These are phyloP conservation scores for Bruguiera sexangula DNA, from an alignment of 345 rosid species.

Conservation along the genomic window DNA sequence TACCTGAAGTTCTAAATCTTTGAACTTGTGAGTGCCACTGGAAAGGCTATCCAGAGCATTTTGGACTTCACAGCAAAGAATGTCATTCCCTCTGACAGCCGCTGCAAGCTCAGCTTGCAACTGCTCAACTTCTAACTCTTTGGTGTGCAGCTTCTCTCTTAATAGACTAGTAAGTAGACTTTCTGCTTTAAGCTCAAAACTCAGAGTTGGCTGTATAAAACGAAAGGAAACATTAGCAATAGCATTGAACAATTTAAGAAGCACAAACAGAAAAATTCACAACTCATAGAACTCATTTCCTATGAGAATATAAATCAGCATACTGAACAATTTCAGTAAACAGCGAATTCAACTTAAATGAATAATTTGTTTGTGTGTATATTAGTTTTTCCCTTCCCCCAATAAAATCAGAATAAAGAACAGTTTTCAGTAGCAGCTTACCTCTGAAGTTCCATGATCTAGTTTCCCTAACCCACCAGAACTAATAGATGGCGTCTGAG, in stretches of 20 bases:
- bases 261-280: neutral
- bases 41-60: constrained; percentile 68
- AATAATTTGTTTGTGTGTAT: neutral
- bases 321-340: neutral
- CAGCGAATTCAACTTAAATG: neutral
- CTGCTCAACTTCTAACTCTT: constrained; percentile 82
- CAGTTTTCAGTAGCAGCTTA: constrained; percentile 28
- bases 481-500: constrained; percentile 26
- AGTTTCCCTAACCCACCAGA: constrained; percentile 27
- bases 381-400: neutral
- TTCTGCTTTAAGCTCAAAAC: constrained; percentile 69
- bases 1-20: constrained; percentile 89
- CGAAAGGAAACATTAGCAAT: constrained; percentile 17
- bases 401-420: neutral
- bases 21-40: constrained; percentile 56
- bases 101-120: constrained; percentile 83
- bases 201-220: constrained; percentile 50
- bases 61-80: constrained; percentile 67
- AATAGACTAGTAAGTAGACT: constrained; percentile 62
- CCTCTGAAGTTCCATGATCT: constrained; percentile 52
- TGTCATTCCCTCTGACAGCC: constrained; percentile 74
- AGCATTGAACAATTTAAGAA: neutral
- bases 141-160: constrained; percentile 77
- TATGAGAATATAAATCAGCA: neutral
- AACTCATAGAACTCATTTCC: neutral